Base-by-base conservation (phyloP, 208 protist genomes). In the Naegleria fowleri region DNA sequence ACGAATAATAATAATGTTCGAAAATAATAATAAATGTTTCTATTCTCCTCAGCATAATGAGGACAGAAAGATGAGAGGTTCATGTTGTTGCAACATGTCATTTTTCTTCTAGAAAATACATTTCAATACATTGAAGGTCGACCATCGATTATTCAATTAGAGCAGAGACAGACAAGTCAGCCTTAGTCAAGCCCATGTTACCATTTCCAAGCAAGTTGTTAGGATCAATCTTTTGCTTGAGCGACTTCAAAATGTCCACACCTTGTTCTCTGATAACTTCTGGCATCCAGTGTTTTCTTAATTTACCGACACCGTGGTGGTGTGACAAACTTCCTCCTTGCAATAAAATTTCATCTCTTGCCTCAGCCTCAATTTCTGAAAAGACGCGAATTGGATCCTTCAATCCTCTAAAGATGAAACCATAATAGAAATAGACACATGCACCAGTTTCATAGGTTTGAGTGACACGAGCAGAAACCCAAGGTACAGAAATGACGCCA, bases 371-470 rank as follows among this genome's bases (percentile, higher is more conserved):
- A 51, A 92, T 90, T 55, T 94, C 90, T 38, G 84, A 75, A 79
- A 93, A 94, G 40, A 86, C 48, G n/a, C 25, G 36, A 40, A 94
- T 75, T 59, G 91, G 84, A n/a, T 93, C 88, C 36, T 92, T 76
- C 0, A 87, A 13, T 38, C 91, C 92, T 41, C 86, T 89, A 67
- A 52, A 83, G 75, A 91, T 86, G 43, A 92, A 93, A 4, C 90
- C 94, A 91, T 92, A 95, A 83, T 94, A 94, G 91, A 95, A 96
- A 90, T 96, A 96, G 22, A 96, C 75, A 90, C 92, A 94, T 36
- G 93, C 92, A 90, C 94, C 93, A 83, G 92, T 92, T 1, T 90
- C 75, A 33, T 95, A 95, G 25, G 92, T 93, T 83, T 95, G 94
- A 19, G 93, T 93, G 86, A 94, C 90, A 40, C 91, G 92, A 88